phyloP scores from a whole-genome alignment of 2,329 filamentous ascomycete genomes.

The Dactylonectria macrodidyma region DNA sequence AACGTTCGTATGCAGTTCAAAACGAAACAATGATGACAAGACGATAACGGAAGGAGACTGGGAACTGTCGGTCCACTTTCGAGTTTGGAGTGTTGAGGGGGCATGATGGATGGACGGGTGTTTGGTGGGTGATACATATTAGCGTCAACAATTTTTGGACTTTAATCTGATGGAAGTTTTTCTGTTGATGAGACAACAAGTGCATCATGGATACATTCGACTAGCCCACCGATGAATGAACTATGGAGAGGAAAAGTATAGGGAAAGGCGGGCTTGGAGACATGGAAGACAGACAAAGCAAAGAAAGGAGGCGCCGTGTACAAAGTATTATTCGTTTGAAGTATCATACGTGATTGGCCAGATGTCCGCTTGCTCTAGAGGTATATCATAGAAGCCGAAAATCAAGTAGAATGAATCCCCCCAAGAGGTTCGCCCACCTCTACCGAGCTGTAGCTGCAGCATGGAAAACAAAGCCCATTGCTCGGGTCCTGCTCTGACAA shows the following conservation, averaged over 20 bases:
- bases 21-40: slow-evolving; percentile 45
- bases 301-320: slow-evolving; percentile 12
- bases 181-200: slow-evolving; percentile 20
- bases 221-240: background rate
- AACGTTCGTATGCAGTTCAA: slow-evolving; percentile 21
- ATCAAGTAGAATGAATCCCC: slow-evolving; percentile 35
- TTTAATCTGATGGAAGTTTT: slow-evolving; percentile 35
- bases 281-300: background rate
- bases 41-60: slow-evolving; percentile 40
- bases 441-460: slow-evolving; percentile 13
- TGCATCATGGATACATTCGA: background rate
- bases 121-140: slow-evolving; percentile 38
- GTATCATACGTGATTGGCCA: slow-evolving; percentile 36
- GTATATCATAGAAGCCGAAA: slow-evolving; percentile 42
- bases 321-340: slow-evolving; percentile 27
- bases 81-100: slow-evolving; percentile 35
- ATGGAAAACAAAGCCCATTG: slow-evolving; percentile 16
- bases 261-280: no score
- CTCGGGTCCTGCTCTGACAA: slow-evolving; percentile 20
- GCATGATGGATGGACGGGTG: slow-evolving; percentile 37
- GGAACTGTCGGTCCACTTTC: slow-evolving; percentile 32
- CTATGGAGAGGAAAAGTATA: background rate
- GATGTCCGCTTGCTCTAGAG: slow-evolving; percentile 47
- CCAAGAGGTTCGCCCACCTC: slow-evolving; percentile 14
- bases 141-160: slow-evolving; percentile 43